phyloP scores from a whole-genome alignment of 352 stramenopile genomes.

The Thalassiosira mediterranea region DNA sequence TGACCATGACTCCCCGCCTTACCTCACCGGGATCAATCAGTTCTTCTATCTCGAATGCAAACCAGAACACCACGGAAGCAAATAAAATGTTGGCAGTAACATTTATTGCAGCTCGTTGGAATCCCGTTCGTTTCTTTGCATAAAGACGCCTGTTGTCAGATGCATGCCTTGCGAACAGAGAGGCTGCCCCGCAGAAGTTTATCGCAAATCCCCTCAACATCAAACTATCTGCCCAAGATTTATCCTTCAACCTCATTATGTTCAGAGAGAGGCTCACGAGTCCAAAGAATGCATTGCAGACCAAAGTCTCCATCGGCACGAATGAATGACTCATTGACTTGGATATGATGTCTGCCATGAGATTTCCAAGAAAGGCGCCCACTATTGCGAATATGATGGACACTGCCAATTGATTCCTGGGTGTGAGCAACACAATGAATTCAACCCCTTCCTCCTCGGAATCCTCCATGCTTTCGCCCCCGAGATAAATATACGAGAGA shows the following conservation, averaged over 20 bases:
- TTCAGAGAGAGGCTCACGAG: conserved; percentile 27
- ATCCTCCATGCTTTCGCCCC: neutral
- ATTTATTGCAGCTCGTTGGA: conserved; percentile 19
- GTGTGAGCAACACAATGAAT: conserved; percentile 22
- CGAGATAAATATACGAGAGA: conserved; percentile 19
- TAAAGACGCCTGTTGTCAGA: conserved; percentile 35
- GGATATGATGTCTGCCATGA: conserved; percentile 18
- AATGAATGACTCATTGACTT: conserved; percentile 9
- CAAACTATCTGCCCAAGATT: conserved; percentile 26
- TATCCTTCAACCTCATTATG: conserved; percentile 16
- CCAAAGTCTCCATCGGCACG: conserved; percentile 37
- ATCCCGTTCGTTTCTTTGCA: conserved; percentile 14
- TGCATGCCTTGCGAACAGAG: conserved; percentile 37
- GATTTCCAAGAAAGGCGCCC: conserved; percentile 30
- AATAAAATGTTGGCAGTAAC: conserved; percentile 39
- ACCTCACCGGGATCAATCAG: conserved; percentile 9
- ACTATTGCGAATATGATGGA: conserved; percentile 30
- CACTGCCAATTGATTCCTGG: conserved; percentile 36
- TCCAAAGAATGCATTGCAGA: conserved; percentile 45
- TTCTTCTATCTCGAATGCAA: conserved; percentile 41
- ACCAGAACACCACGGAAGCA: conserved; percentile 38
- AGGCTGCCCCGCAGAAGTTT: conserved; percentile 46
- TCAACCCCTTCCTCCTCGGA: conserved; percentile 1
- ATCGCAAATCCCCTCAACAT: conserved; percentile 28
- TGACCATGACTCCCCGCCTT: conserved; percentile 9